Conservation (phyloP, 345 rosid genomes). For the Rhodomyrtus tomentosa region DNA sequence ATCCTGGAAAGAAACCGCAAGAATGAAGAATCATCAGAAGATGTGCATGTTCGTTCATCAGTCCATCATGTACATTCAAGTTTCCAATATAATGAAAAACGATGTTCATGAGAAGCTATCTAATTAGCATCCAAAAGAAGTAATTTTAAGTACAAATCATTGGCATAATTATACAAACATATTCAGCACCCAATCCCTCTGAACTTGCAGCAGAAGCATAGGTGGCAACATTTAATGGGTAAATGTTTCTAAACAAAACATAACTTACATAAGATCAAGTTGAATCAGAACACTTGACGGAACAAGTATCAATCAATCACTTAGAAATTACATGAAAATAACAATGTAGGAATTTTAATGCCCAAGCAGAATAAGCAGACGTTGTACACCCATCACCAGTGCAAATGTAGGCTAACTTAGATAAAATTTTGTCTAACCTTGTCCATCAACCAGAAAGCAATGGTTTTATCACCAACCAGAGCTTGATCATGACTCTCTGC, state of each 20-base stretch:
- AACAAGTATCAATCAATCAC: neutral
- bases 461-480: constrained; percentile 96
- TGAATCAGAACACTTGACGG: neutral
- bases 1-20: constrained; percentile 34
- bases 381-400: neutral
- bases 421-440: constrained; percentile 36
- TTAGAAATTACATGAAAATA: neutral
- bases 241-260: neutral
- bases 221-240: neutral
- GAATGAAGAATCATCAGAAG: neutral
- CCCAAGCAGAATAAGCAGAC: neutral
- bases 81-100: neutral
- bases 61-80: neutral
- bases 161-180: neutral
- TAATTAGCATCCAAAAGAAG: neutral
- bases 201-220: neutral
- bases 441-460: constrained; percentile 99
- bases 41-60: neutral
- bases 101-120: neutral
- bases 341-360: neutral
- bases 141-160: neutral
- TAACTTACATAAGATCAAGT: neutral
- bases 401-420: neutral
- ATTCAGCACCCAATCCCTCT: neutral
- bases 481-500: constrained; percentile 99